Evolutionary conservation across 2,329 filamentous ascomycete species (phyloP), one percentile per base, ranked within the genome.

Genomic region (Ceratocystis albifundus): DNA sequence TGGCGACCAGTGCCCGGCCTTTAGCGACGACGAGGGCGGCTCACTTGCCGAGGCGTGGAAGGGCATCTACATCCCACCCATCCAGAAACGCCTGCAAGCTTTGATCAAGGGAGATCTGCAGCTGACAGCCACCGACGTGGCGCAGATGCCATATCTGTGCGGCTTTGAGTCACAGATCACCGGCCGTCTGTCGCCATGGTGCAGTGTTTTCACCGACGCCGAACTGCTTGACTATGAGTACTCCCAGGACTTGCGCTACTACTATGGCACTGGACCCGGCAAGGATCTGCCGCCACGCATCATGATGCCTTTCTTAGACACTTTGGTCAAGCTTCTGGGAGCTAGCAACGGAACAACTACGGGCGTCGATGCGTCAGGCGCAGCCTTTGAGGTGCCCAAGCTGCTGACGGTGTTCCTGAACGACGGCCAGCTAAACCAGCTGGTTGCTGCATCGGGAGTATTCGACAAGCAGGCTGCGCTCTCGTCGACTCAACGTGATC

Each of bases 81-180:
- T 84, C 70, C 76, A 77, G 67, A 73, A 77, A 28, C 80, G 85
- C 2, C 74, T 88, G 61, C 82, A 86, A 69, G 68, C 74, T 4
- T 71, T 83, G 44, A 78, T 87, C 41, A 70, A 74, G 0, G 84
- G 85, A 1, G 76, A 79, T 48, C 78, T 88, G 44, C 80, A 79
- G 0, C 77, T 88, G 44, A 79, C 77, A 0, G 74, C 79, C 41
- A 74, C 73, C 1, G 83, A 88, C 67, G 76, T 85, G 53, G 76
- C 75, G 6, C 79, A 80, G 57, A 84, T 88, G 62, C 84, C 85
- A 0, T 88, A 88, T 70, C 77, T 88, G n/a, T 89, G 86, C 70
- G 86, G 84, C 3, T 89, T 87, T 68, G 86, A 89, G 71, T 84
- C 81, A 2, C 86, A 88, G 70, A 87, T 88, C 69, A 83, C 78